Conservation (phyloP, 1,284 basidiomycete genomes). For the Trametes hirsuta region DNA sequence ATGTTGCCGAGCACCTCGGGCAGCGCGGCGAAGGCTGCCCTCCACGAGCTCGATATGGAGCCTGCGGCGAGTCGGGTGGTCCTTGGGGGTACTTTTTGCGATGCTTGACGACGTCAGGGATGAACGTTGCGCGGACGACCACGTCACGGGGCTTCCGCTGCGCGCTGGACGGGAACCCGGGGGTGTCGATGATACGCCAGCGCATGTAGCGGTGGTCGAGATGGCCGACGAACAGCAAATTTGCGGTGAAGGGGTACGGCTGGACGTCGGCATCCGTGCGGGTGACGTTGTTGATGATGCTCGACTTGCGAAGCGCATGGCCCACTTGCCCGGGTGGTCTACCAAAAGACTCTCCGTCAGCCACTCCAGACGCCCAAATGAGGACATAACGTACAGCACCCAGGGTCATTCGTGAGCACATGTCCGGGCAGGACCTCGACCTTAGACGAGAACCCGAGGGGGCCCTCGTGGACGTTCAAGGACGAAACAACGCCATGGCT, state of each 20-base stretch:
- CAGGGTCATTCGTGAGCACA: conserved; percentile 88
- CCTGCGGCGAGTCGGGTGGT: conserved; percentile 73
- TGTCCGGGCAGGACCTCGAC: conserved; percentile 80
- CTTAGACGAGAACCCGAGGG: conserved; percentile 69
- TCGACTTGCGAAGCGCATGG: conserved; percentile 93
- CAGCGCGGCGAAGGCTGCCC: no score
- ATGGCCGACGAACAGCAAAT: conserved; percentile 95
- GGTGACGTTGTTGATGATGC: conserved; percentile 98
- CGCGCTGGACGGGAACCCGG: conserved; percentile 93
- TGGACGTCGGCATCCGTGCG: conserved; percentile 97
- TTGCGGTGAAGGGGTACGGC: conserved; percentile 97
- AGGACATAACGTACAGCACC: conserved; percentile 63
- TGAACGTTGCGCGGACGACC: conserved; percentile 81
- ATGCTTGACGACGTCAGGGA: conserved; percentile 79
- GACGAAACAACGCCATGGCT: conserved; percentile 85
- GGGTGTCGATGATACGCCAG: conserved; percentile 98
- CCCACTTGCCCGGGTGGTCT: conserved; percentile 86
- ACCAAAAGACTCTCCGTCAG: conserved; percentile 16
- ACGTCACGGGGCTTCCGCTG: conserved; percentile 88
- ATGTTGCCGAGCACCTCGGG: no score
- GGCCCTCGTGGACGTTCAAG: conserved; percentile 79
- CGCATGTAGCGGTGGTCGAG: conserved; percentile 97
- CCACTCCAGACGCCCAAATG: no score
- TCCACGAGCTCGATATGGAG: conserved; percentile 84
- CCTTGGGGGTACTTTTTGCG: conserved; percentile 86